Evolutionary conservation across 2,329 filamentous ascomycete genomes (phyloP), one percentile per base, ranked within the genome.

Genomic region (Calycina marina): DNA sequence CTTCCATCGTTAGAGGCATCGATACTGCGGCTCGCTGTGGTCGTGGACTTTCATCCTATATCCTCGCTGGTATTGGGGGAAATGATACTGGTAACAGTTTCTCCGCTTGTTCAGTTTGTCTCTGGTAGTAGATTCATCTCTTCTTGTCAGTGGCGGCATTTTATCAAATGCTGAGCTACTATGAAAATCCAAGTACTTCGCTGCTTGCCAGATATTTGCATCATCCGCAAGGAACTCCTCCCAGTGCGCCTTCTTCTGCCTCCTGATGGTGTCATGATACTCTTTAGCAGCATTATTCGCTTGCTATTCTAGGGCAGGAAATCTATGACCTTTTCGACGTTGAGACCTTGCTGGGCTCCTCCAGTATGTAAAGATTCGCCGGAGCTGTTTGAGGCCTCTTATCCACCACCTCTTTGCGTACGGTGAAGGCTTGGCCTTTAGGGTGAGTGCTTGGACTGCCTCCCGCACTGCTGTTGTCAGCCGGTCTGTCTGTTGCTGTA

Each of bases 381-480:
- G 46, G 8, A 53, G 43, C 27, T 49, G 38, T 13, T 43, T 52
- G 1, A 52, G 42, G 29, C 52, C 44, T 3, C 31, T 35, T 4
- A 40, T 47, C 47, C 43, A 55, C 49, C 41, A 55, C 20, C 47
- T 37, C 32, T 54, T 54, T 28, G 42, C 38, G 30, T 50, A 47
- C n/a, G 30, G 37, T 13, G 42, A 47, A 28, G 45, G 46, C 28
- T 42, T 48, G 15, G 45, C 39, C 32, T 33, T 47, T 4, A 40
- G 48, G 13, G 38, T 46, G 4, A 47, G 32, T 12, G 32, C 30
- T 11, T 43, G 28, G 17, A 41, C 36, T 13, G 34, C 39, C 8
- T 31, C 25, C 10, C 34, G 27, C 2, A 38, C 40, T 2, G 30
- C 39, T 18, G 26, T 12, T 35, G 38, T 40, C 14, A 40, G 18